Base-by-base conservation (phyloP, 2,329 filamentous ascomycete species). In the Arthrobotrys conoides region DNA sequence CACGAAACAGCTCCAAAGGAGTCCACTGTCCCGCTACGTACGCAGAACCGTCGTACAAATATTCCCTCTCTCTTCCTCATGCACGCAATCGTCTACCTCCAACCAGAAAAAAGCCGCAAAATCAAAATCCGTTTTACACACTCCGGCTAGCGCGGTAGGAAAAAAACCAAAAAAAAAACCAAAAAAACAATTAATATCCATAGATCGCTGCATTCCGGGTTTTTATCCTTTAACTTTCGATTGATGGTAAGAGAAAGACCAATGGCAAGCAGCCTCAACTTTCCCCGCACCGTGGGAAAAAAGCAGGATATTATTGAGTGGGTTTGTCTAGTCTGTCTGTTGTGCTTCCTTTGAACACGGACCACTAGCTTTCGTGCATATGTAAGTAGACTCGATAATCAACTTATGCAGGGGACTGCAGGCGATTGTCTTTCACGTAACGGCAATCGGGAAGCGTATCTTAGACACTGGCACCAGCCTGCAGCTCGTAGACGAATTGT, bases 51-150 rank as follows among this genome's bases (percentile, higher is more conserved):
- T 71, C 72, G 72, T 76, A 76, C 72, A 76, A 59, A 71, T 71
- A 66, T 59, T 22, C 12, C n/a, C 44, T 46, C 48, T 61, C 44
- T 57, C 18, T 9, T n/a, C 27, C 38, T 51, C 66, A 71, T 76
- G 66, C 66, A 65, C 71, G 33, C 68, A 61, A 66, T 67, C n/a
- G 36, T 49, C 33, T 67, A 20, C 63, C 44, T 69, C 72, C 72
- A 76, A 76, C 72, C 72, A 76, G 59, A 76, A 76, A 76, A 76
- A 76, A 76, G 72, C 72, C 72, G 72, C 72, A 70, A 70, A 49
- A 36, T 36, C 38, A 55, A 55, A 20, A n/a, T n/a, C n/a, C n/a
- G n/a, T 30, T 30, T 55, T 20, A 41, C 64, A 18, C 48, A 55
- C 55, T 69, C 71, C 72, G 72, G 66, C 55, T 76, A 76, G 72